Evolutionary conservation across 345 rosid genomes (phyloP).

Genomic region (Noccaea bulbosa): DNA sequence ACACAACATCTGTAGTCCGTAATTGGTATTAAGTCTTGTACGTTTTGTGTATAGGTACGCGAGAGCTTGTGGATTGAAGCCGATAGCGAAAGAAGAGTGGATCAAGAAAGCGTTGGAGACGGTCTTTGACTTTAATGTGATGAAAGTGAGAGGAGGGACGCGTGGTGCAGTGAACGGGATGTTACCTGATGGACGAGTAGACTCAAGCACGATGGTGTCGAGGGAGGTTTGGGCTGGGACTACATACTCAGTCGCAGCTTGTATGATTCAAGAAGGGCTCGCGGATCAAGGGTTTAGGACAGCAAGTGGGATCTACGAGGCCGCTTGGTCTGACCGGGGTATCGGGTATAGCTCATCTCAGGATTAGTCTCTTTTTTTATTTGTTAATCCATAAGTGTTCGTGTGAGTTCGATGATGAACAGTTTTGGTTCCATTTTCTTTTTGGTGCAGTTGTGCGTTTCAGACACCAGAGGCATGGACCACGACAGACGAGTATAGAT

Average conservation of each 20-base stretch:
- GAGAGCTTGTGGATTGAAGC: conserved; percentile 64
- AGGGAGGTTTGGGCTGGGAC: conserved; percentile 80
- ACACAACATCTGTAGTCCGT: not conserved
- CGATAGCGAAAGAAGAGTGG: conserved; percentile 64
- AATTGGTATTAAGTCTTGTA: not conserved
- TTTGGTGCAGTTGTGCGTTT: conserved; percentile 59
- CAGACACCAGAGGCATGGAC: conserved; percentile 84
- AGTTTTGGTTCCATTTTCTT: too few species aligned
- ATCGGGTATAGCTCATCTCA: conserved; percentile 55
- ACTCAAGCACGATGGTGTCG: conserved; percentile 58
- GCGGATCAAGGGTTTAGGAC: conserved; percentile 60
- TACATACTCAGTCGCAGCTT: conserved; percentile 75
- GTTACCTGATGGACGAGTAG: conserved; percentile 70
- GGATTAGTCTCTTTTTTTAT: not conserved
- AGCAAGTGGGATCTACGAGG: conserved; percentile 62
- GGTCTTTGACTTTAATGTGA: conserved; percentile 65
- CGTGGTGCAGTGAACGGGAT: conserved; percentile 77
- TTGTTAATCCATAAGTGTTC: not conserved
- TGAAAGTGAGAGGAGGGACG: conserved; percentile 62
- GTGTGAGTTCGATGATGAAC: not conserved
- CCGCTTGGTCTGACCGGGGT: conserved; percentile 69
- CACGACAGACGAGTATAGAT: conserved; percentile 54
- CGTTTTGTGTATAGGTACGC: conserved; percentile 56
- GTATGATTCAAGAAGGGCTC: conserved; percentile 77
- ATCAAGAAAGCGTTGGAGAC: conserved; percentile 59